phyloP scores from a whole-genome alignment of 2,329 filamentous ascomycete genomes.

The Coniochaeta sp. region DNA sequence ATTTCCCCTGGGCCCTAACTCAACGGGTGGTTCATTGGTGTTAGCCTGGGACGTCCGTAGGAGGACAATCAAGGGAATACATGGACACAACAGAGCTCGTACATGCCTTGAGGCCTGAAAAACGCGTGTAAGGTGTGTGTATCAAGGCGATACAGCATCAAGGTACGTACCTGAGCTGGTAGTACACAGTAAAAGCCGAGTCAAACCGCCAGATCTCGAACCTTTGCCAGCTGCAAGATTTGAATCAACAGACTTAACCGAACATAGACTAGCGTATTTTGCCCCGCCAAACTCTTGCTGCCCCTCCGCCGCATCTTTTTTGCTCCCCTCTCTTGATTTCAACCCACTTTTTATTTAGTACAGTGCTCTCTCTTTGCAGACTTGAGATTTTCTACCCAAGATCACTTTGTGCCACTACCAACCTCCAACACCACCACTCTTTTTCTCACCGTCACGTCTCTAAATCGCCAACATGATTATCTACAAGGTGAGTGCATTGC shows the following conservation, averaged over 20 bases:
- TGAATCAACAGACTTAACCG: background rate
- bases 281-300: background rate
- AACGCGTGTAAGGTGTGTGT: too few species aligned
- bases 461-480: slow-evolving; percentile 61
- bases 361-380: background rate
- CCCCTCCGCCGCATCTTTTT: background rate
- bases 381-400: background rate
- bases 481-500: slow-evolving; percentile 48
- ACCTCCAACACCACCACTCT: background rate
- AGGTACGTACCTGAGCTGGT: too few species aligned
- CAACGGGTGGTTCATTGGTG: background rate
- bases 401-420: background rate
- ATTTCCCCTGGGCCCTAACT: background rate
- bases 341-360: background rate
- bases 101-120: background rate
- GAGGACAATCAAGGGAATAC: too few species aligned
- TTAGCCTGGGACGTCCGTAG: background rate
- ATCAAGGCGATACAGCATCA: too few species aligned
- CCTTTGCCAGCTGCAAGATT: background rate
- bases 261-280: background rate
- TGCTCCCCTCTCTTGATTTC: background rate
- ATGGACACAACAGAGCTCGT: background rate
- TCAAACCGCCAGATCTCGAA: background rate
- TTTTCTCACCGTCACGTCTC: background rate
- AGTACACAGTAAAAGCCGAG: too few species aligned